Conservation (phyloP, 305 asterid genomes). For the Fraxinus xanthoxyloides region DNA sequence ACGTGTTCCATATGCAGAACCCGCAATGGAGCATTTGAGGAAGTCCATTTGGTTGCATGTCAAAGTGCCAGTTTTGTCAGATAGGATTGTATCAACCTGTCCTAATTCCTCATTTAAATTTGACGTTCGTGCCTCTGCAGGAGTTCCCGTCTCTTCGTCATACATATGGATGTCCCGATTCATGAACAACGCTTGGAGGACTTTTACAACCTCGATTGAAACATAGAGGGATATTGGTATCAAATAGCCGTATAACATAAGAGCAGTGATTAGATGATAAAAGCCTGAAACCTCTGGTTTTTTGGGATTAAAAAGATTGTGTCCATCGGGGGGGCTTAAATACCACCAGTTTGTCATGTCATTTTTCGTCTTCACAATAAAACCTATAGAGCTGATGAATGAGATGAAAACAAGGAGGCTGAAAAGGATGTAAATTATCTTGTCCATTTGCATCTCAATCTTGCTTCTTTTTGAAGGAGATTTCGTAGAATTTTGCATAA, state of each 20-base stretch:
- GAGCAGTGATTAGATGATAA: constrained; percentile 76
- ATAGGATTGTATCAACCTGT: constrained; percentile 82
- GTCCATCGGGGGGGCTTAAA: constrained; percentile 46
- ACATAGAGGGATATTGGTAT: constrained; percentile 90
- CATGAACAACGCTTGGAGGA: constrained; percentile 80
- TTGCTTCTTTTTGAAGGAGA: constrained; percentile 89
- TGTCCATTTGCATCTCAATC: constrained; percentile 79
- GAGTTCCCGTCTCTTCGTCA: constrained; percentile 76
- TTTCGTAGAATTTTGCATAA: constrained; percentile 79
- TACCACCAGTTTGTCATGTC: constrained; percentile 78
- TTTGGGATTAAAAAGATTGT: constrained; percentile 48
- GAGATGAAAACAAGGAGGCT: constrained; percentile 60
- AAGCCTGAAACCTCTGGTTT: constrained; percentile 52
- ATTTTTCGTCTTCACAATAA: constrained; percentile 47
- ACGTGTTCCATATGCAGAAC: constrained; percentile 66
- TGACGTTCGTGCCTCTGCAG: constrained; percentile 85
- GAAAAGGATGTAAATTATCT: constrained; percentile 76
- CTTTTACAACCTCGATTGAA: constrained; percentile 87
- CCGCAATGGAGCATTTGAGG: constrained; percentile 84
- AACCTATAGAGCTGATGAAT: constrained; percentile 63
- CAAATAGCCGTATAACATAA: constrained; percentile 77
- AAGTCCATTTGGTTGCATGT: constrained; percentile 97
- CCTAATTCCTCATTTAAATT: constrained; percentile 90
- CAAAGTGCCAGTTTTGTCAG: constrained; percentile 95
- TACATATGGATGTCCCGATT: constrained; percentile 74